Evolutionary conservation across 1,284 basidiomycete species (phyloP).

Genomic region (Leccinum pachyderme): DNA sequence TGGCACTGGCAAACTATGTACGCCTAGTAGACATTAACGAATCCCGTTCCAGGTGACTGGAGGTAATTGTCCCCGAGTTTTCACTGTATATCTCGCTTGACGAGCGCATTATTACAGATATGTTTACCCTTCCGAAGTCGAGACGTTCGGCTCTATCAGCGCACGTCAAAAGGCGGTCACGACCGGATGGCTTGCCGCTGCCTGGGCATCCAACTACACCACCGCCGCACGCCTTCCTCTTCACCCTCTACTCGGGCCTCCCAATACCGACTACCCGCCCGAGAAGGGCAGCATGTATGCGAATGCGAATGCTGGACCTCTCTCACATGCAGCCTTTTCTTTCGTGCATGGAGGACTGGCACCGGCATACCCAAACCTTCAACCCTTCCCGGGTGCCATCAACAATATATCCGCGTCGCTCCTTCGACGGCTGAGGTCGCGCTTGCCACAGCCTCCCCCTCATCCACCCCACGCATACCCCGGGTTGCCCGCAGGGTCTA

Average conservation of each 20-base stretch:
- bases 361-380: constrained; percentile 66
- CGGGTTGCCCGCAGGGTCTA: constrained; percentile 68
- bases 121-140: constrained; percentile 76
- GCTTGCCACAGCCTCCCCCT: constrained; percentile 62
- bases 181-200: constrained; percentile 75
- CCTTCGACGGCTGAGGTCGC: constrained; percentile 60
- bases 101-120: constrained; percentile 52
- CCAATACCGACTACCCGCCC: constrained; percentile 70
- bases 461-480: constrained; percentile 80
- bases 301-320: constrained; percentile 42
- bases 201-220: constrained; percentile 88
- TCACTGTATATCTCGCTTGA: constrained; percentile 1
- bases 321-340: constrained; percentile 75
- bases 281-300: constrained; percentile 30
- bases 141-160: constrained; percentile 72
- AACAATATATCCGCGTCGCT: constrained; percentile 71
- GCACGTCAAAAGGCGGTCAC: constrained; percentile 70
- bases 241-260: constrained; percentile 65
- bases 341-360: constrained; percentile 89
- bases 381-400: constrained; percentile 79
- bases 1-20: constrained; percentile 5
- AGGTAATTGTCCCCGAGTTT: constrained; percentile 45
- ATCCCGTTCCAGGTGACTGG: constrained; percentile 66
- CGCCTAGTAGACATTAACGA: constrained; percentile 6
- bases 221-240: constrained; percentile 79